Percentiles rank a stretch among this genome's conserved stretches.
Conservation (phyloP, 2,329 filamentous ascomycete genomes). For the Cadophora luteo-olivacea region DNA sequence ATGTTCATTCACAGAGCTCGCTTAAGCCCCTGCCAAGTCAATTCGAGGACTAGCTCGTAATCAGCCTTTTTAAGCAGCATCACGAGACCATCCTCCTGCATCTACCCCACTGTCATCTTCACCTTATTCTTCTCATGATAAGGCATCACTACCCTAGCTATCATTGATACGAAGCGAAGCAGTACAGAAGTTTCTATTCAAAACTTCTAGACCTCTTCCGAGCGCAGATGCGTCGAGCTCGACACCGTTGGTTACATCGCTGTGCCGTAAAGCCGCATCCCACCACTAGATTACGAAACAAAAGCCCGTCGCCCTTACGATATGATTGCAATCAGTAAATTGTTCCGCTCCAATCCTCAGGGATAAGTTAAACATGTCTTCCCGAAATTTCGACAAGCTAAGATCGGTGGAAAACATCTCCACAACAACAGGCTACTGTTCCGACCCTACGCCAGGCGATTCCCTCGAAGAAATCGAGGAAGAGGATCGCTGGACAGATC, state of each 20-base stretch:
- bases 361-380: neutral
- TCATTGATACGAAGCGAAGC: neutral
- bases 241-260: neutral
- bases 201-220: neutral
- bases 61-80: neutral
- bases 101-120: neutral
- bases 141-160: neutral
- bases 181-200: neutral
- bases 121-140: neutral
- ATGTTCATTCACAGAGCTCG: neutral
- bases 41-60: neutral
- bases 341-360: neutral
- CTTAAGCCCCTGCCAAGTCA: constrained; percentile 9
- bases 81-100: constrained; percentile 1
- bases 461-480: constrained; percentile 3
- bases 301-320: neutral
- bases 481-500: constrained; percentile 12
- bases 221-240: neutral
- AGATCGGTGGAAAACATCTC: constrained; percentile 14
- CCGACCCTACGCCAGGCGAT: constrained; percentile 5
- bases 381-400: constrained; percentile 4
- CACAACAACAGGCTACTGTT: constrained; percentile 16
- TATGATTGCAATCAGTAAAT: neutral
- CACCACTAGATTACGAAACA: neutral
- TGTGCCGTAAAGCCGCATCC: neutral